Evolutionary conservation across 371 early-diverging fungal species (phyloP).

Genomic region (Syncephalastrum monosporum): DNA sequence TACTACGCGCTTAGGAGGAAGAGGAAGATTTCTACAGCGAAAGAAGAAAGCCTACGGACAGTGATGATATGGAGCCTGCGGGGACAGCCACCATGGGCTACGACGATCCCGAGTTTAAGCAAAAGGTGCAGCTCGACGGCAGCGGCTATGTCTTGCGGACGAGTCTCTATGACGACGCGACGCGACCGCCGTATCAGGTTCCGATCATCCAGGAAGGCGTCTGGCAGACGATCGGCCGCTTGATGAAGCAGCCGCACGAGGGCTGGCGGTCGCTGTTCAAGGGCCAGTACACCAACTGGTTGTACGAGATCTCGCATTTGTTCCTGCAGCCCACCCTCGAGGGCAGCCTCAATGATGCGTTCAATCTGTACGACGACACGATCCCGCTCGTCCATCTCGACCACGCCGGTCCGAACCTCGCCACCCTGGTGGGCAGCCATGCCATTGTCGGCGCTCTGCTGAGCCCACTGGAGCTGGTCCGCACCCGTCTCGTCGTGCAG

Average conservation of each 20-base stretch:
- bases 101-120: conserved; percentile 39
- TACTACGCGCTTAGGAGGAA: conserved; percentile 12
- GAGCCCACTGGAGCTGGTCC: conserved; percentile 79
- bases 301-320: conserved; percentile 69
- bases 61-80: conserved; percentile 17
- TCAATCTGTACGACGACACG: conserved; percentile 78
- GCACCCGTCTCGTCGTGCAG: conserved; percentile 74
- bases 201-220: conserved; percentile 60
- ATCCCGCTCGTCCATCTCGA: conserved; percentile 73
- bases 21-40: conserved; percentile 35
- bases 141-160: conserved; percentile 64
- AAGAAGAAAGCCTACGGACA: background rate
- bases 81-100: conserved; percentile 28
- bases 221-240: conserved; percentile 51
- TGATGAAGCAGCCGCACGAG: conserved; percentile 65
- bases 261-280: conserved; percentile 66
- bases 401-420: conserved; percentile 62
- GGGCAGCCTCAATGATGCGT: conserved; percentile 70
- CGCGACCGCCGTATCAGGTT: conserved; percentile 63
- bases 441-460: conserved; percentile 69
- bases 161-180: conserved; percentile 57
- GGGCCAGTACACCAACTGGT: conserved; percentile 76
- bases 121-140: conserved; percentile 42
- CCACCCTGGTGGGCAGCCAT: conserved; percentile 71
- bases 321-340: conserved; percentile 81